Conservation (phyloP, 805 yeast species). For the Maudiozyma saulgeensis region DNA sequence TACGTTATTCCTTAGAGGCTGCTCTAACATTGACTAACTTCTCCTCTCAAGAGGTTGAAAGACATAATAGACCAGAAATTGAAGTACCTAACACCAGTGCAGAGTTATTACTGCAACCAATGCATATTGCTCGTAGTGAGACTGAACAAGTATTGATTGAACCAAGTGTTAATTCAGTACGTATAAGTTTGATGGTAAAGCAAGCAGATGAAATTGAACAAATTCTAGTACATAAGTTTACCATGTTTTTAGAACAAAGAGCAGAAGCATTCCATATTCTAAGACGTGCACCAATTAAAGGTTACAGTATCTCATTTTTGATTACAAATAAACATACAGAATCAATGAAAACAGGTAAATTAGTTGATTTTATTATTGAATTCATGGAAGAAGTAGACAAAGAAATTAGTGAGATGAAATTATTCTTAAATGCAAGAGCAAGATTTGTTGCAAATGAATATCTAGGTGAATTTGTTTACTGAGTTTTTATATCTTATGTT, state of each 20-base stretch:
- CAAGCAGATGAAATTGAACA: slow-evolving; percentile 97
- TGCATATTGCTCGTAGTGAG: slow-evolving; percentile 86
- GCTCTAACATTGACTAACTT: slow-evolving; percentile 89
- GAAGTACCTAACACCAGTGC: slow-evolving; percentile 72
- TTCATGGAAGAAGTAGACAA: slow-evolving; percentile 99
- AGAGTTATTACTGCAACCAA: slow-evolving; percentile 79
- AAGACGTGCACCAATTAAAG: slow-evolving; percentile 83
- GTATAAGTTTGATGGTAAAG: slow-evolving; percentile 85
- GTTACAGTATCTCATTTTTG: slow-evolving; percentile 87
- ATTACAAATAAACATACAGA: slow-evolving; percentile 93
- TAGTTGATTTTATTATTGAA: slow-evolving; percentile 93
- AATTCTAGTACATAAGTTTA: slow-evolving; percentile 87
- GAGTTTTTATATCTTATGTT: neutral
- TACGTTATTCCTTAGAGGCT: slow-evolving; percentile 85
- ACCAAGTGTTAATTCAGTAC: slow-evolving; percentile 84
- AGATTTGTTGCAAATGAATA: slow-evolving; percentile 96
- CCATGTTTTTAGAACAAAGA: slow-evolving; percentile 86
- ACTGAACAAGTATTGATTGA: slow-evolving; percentile 88
- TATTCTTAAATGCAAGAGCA: slow-evolving; percentile 93
- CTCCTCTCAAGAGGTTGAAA: slow-evolving; percentile 89
- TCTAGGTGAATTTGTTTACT: slow-evolving; percentile 74
- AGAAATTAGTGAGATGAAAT: slow-evolving; percentile 96
- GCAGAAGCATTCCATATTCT: slow-evolving; percentile 90
- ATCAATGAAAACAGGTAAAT: slow-evolving; percentile 86
- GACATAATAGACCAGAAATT: slow-evolving; percentile 95